These are phyloP conservation scores for Phytopythium mirpurense DNA, from an alignment of 352 stramenopile species.

Conservation along the genomic window DNA sequence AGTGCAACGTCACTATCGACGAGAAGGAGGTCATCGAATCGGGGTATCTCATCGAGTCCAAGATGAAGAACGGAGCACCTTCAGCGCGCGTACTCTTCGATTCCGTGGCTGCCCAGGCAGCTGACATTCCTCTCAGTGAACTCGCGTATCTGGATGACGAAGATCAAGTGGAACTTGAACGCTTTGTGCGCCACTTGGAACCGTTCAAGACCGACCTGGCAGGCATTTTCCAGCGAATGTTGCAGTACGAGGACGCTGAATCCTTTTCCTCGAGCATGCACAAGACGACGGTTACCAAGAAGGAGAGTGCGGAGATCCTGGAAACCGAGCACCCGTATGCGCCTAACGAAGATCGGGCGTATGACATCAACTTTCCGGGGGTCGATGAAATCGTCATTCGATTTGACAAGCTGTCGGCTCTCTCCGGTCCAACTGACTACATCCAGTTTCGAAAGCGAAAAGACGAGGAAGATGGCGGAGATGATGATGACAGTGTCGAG, in stretches of 20 bases:
- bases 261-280: conserved; percentile 11
- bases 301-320: conserved; percentile 70
- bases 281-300: conserved; percentile 45
- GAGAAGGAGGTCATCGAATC: conserved; percentile 69
- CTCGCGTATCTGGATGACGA: conserved; percentile 40
- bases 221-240: conserved; percentile 19
- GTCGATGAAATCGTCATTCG: conserved; percentile 68
- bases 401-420: conserved; percentile 77
- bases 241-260: conserved; percentile 15
- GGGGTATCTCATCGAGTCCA: conserved; percentile 54
- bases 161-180: conserved; percentile 31
- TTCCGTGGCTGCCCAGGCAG: conserved; percentile 39
- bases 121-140: conserved; percentile 53
- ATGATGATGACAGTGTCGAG: conserved; percentile 14
- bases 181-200: conserved; percentile 32
- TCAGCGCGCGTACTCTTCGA: conserved; percentile 62
- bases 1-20: conserved; percentile 69
- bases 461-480: conserved; percentile 9
- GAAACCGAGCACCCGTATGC: conserved; percentile 77
- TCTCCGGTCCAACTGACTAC: conserved; percentile 70
- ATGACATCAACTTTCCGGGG: conserved; percentile 57
- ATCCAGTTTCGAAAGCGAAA: conserved; percentile 66
- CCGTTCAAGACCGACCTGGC: conserved; percentile 23
- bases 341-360: conserved; percentile 51
- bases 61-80: conserved; percentile 30